Percentiles rank a stretch among this genome's conserved stretches.
Conservation (phyloP, 2,329 filamentous ascomycete genomes). For the Neofusicoccum cordaticola region DNA sequence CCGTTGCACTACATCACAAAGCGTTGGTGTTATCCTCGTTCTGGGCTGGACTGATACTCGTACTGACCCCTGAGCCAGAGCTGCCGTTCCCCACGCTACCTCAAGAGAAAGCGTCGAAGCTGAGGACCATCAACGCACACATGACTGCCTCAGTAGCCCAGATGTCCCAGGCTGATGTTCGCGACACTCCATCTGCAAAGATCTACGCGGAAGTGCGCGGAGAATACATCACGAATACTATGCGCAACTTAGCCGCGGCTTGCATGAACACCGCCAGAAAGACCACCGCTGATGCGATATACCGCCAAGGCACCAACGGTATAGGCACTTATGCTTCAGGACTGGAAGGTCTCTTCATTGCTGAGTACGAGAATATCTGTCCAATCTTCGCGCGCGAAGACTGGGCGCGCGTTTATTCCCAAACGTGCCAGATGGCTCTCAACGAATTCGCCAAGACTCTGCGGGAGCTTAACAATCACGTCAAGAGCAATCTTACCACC, state of each 20-base stretch:
- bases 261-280: constrained; percentile 76
- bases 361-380: constrained; percentile 89
- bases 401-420: constrained; percentile 74
- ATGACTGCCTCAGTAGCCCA: constrained; percentile 60
- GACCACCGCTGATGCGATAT: constrained; percentile 72
- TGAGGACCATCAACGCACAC: constrained; percentile 76
- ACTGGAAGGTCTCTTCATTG: constrained; percentile 80
- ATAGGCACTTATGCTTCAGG: constrained; percentile 85
- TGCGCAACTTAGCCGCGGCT: constrained; percentile 84
- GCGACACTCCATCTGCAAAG: constrained; percentile 69
- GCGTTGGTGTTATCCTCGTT: constrained; percentile 47
- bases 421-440: constrained; percentile 74
- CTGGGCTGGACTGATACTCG: background rate
- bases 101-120: constrained; percentile 69
- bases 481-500: constrained; percentile 79
- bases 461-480: constrained; percentile 83
- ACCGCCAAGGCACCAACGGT: constrained; percentile 83
- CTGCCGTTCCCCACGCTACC: constrained; percentile 76
- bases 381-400: constrained; percentile 83
- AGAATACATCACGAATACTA: constrained; percentile 75
- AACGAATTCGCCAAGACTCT: constrained; percentile 81
- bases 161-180: constrained; percentile 43
- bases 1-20: constrained; percentile 93
- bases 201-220: constrained; percentile 85
- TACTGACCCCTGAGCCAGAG: constrained; percentile 36